Conservation (phyloP, 768 basidiomycete species). For the Chalciporus pseudorubinellus region DNA sequence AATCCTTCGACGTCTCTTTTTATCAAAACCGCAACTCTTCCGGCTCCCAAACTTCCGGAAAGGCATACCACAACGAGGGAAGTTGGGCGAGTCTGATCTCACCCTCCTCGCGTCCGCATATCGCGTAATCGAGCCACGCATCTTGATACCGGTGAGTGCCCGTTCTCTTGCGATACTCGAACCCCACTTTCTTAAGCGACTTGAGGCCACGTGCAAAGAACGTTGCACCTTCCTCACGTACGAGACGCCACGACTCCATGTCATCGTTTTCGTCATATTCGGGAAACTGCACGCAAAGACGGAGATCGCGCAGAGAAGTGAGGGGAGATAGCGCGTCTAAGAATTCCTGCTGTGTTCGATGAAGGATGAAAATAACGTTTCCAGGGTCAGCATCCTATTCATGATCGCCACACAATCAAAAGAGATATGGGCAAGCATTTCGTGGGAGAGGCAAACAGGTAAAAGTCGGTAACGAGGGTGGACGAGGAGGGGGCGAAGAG, state of each 20-base stretch:
- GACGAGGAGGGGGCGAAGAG: conserved; percentile 12
- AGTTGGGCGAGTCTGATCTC: conserved; percentile 21
- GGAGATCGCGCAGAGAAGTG: conserved; percentile 26
- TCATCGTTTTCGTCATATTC: conserved; percentile 34
- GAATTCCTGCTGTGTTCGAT: conserved; percentile 34
- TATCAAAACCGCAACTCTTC: conserved; percentile 23
- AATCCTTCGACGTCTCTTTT: too few relatives aligned
- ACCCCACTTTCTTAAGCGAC: conserved; percentile 32
- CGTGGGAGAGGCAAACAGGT: conserved; percentile 12
- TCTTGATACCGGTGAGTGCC: conserved; percentile 37
- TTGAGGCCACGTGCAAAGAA: conserved; percentile 32
- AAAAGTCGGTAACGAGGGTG: conserved; percentile 10
- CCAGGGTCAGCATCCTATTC: conserved; percentile 31
- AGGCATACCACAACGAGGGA: conserved; percentile 33
- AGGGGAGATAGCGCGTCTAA: conserved; percentile 31
- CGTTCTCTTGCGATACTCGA: conserved; percentile 37
- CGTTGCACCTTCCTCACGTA: conserved; percentile 27
- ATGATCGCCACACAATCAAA: conserved; percentile 19
- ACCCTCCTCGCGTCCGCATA: conserved; percentile 19
- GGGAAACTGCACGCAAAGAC: conserved; percentile 37
- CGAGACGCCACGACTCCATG: conserved; percentile 31
- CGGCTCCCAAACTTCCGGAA: conserved; percentile 36
- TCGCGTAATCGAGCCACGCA: conserved; percentile 35
- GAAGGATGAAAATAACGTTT: conserved; percentile 27
- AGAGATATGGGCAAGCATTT: conserved; percentile 6